Percentiles rank a stretch among this genome's conserved stretches.
Evolutionary conservation across 139 green algal genomes (phyloP).

Genomic region (Volvox africanus): DNA sequence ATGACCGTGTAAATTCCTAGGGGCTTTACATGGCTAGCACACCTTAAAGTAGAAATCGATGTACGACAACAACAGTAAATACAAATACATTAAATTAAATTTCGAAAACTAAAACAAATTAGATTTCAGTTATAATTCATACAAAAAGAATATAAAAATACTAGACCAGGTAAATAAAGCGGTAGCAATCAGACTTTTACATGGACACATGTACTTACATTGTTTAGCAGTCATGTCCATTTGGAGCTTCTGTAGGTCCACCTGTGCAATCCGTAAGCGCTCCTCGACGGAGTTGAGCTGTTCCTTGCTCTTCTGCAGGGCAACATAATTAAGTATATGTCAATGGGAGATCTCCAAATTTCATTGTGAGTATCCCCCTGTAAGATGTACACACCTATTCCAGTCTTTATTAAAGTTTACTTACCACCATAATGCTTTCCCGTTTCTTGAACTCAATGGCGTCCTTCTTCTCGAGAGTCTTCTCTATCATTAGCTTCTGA

Average conservation of each 20-base stretch:
- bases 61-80: no score
- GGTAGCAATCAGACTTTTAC: not conserved
- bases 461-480: slow-evolving; percentile 80
- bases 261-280: slow-evolving; percentile 38
- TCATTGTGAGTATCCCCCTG: no score
- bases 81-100: no score
- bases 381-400: no score
- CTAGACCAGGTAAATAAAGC: not conserved
- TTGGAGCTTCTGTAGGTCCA: slow-evolving; percentile 65
- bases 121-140: no score
- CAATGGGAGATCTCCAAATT: no score
- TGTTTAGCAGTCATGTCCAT: slow-evolving; percentile 65
- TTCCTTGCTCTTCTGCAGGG: slow-evolving; percentile 77
- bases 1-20: no score
- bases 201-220: slow-evolving; percentile 31
- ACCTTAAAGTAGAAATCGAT: no score
- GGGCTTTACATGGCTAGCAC: no score
- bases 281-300: slow-evolving; percentile 70
- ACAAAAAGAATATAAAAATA: not conserved
- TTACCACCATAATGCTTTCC: slow-evolving; percentile 84
- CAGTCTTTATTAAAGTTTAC: not conserved
- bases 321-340: not conserved
- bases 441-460: slow-evolving; percentile 79
- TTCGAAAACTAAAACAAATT: no score
- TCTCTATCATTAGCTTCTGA: slow-evolving; percentile 75